Evolutionary conservation across 2,329 filamentous ascomycete genomes (phyloP), one percentile per base, ranked within the genome.

Genomic region (Beauveria bassiana): DNA sequence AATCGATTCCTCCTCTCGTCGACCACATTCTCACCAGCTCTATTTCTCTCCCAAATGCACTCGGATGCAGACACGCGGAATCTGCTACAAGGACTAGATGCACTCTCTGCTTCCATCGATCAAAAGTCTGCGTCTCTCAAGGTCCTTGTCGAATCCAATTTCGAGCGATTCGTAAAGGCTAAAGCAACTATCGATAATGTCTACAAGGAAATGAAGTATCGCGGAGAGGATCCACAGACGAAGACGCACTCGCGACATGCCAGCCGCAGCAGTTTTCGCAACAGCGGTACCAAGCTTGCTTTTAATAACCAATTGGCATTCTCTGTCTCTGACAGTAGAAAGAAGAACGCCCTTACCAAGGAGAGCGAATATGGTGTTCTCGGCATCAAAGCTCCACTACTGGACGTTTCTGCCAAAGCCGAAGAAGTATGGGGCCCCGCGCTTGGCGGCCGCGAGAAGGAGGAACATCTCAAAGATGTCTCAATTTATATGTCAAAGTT

Each of bases 101-200:
- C 89, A 63, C 84, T 99, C 22, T 95, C 92, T 20, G 85, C 85
- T 64, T 97, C 93, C 1, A 99, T 99, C 69, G 95, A 98, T 70
- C 91, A 98, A 75, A 99, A 99, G 74, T 97, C 93, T 0, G 95
- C 93, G 0, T 97, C 93, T 4, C 83, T 99, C 64, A 99, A 99
- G 72, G 90, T 96, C 12, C 82, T 99, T 20, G 95, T 99, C 26
- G 95, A 99, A 74, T 93, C 91, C 65, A 99, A 99, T 73, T 99
- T 99, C 71, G 96, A 99, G 75, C 89, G 93, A 66, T 99, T 99
- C 77, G 95, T 99, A 61, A 89, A 91, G 65, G 95, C 95, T 49
- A 99, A 99, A 74, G 91, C 93, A 20, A 98, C 93, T 8, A 98
- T 99, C 69, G 95, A 99, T 77, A 96, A 96, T 75, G 95, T 99